Evolutionary conservation across 257 asterid genomes (phyloP).

Genomic region (Petunia axillaris): DNA sequence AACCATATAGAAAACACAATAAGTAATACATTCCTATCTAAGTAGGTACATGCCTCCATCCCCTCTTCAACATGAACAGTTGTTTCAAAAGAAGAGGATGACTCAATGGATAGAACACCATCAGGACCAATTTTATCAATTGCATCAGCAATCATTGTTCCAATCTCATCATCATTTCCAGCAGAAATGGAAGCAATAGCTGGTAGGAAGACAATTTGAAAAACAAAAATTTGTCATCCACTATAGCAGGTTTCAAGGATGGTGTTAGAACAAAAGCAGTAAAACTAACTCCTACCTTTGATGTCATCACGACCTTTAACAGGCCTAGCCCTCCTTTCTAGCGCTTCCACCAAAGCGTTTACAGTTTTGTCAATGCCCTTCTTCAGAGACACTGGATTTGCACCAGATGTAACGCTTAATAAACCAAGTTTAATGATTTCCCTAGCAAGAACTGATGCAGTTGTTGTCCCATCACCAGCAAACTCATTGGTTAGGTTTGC

Average conservation of each 20-base stretch:
- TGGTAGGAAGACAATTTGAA: conserved; percentile 30
- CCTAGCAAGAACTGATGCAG: conserved; percentile 93
- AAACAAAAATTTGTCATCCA: not conserved
- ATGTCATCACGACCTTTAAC: conserved; percentile 92
- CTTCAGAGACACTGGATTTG: conserved; percentile 88
- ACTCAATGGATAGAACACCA: conserved; percentile 96
- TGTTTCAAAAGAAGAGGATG: conserved; percentile 95
- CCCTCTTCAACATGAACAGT: conserved; percentile 96
- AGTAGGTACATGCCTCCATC: conserved; percentile 73
- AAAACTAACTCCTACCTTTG: conserved; percentile 53
- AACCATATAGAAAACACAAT: not conserved
- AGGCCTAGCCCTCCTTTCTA: conserved; percentile 83
- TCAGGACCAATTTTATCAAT: conserved; percentile 99
- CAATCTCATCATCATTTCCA: conserved; percentile 88
- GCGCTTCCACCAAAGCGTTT: conserved; percentile 64
- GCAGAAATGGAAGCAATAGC: conserved; percentile 95
- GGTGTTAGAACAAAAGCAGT: not conserved
- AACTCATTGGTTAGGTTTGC: conserved; percentile 98
- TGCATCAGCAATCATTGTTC: conserved; percentile 92
- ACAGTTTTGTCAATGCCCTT: conserved; percentile 93
- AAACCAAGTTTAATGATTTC: conserved; percentile 91
- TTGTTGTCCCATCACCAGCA: conserved; percentile 99
- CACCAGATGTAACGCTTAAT: conserved; percentile 95
- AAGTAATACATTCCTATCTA: conserved; percentile 2
- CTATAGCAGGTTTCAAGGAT: not conserved